Evolutionary conservation across 345 rosid genomes (phyloP).

Genomic region (Arabidopsis arenosa): DNA sequence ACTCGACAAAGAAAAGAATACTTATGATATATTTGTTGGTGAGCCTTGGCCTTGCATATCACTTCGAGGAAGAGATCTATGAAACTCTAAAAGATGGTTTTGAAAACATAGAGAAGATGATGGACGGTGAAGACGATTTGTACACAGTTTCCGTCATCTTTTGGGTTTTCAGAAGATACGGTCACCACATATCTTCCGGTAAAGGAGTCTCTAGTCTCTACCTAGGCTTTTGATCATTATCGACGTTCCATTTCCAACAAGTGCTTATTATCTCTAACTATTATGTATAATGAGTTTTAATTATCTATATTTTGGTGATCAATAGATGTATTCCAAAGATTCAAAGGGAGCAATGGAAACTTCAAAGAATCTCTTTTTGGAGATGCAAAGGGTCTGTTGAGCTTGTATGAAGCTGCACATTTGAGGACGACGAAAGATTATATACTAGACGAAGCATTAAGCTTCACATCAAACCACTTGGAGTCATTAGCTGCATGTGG

Average conservation of each 20-base stretch:
- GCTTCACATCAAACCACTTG: not conserved
- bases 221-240: not conserved
- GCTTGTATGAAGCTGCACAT: too few species aligned
- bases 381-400: too few species aligned
- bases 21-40: conserved; percentile 4
- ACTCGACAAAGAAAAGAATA: not conserved
- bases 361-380: too few species aligned
- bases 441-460: too few species aligned
- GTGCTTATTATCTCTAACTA: too few species aligned
- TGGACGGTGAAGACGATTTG: conserved; percentile 20
- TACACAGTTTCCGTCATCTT: conserved; percentile 26
- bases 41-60: conserved; percentile 26
- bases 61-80: conserved; percentile 18
- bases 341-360: too few species aligned
- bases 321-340: too few species aligned
- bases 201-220: not conserved
- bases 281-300: too few species aligned
- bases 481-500: not conserved
- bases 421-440: too few species aligned
- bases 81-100: not conserved
- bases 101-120: not conserved
- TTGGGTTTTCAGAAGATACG: conserved; percentile 20
- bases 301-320: too few species aligned
- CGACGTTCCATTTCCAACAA: too few species aligned
- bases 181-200: conserved; percentile 33